phyloP scores from a whole-genome alignment of 768 basidiomycete species.

The Tricholoma matsutake region DNA sequence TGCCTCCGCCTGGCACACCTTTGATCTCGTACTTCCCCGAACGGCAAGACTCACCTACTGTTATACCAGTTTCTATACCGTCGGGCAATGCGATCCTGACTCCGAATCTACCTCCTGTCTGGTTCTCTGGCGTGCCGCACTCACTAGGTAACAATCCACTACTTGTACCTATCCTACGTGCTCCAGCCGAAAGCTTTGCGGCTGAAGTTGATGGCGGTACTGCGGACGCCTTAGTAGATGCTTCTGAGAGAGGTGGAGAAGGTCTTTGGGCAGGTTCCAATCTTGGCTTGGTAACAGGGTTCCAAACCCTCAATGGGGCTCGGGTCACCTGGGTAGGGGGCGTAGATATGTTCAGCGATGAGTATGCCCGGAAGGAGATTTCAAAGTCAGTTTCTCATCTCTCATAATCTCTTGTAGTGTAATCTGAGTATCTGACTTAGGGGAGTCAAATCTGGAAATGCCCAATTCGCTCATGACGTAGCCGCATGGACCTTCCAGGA shows the following conservation, averaged over 20 bases:
- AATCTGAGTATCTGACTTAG: slow-evolving; percentile 27
- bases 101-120: slow-evolving; percentile 52
- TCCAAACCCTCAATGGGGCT: slow-evolving; percentile 80
- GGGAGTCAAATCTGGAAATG: slow-evolving; percentile 69
- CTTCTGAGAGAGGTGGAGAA: slow-evolving; percentile 72
- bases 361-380: slow-evolving; percentile 62
- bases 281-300: slow-evolving; percentile 78
- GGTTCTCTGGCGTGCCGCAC: slow-evolving; percentile 73
- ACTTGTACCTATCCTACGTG: slow-evolving; percentile 77
- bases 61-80: slow-evolving; percentile 63
- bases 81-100: slow-evolving; percentile 42
- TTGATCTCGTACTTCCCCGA: slow-evolving; percentile 85
- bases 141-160: slow-evolving; percentile 72
- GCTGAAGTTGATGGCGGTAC: slow-evolving; percentile 64
- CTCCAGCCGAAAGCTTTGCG: slow-evolving; percentile 73
- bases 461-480: slow-evolving; percentile 68
- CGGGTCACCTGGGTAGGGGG: slow-evolving; percentile 83
- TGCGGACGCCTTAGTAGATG: slow-evolving; percentile 64
- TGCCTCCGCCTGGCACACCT: slow-evolving; percentile 80
- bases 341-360: slow-evolving; percentile 75
- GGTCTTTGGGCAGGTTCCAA: slow-evolving; percentile 80
- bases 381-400: slow-evolving; percentile 45
- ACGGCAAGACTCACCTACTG: slow-evolving; percentile 57
- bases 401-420: background rate
- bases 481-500: slow-evolving; percentile 93